Conservation (phyloP, 2,329 filamentous ascomycete species). For the Immersiporthe knoxdaviesiana region DNA sequence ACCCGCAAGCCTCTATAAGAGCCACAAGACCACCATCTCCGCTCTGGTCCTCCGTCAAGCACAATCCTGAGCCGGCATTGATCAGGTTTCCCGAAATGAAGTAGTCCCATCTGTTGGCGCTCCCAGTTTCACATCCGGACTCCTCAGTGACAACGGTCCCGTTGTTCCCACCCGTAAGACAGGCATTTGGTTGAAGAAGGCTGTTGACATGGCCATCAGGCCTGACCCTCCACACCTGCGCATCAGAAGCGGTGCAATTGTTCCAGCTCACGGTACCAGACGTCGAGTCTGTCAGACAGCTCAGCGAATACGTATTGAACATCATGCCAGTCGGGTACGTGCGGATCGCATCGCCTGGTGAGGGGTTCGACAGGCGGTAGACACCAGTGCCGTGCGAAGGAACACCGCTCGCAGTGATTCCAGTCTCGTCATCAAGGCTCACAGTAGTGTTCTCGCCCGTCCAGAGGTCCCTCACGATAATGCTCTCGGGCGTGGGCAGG, state of each 20-base stretch:
- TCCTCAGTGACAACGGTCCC: conserved; percentile 29
- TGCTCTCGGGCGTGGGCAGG: conserved; percentile 35
- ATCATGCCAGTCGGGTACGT: conserved; percentile 51
- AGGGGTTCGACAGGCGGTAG: conserved; percentile 44
- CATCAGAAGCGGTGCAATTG: conserved; percentile 43
- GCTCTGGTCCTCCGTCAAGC: conserved; percentile 43
- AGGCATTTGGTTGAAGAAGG: conserved; percentile 39
- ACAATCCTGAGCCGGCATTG: conserved; percentile 39
- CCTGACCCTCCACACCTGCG: conserved; percentile 47
- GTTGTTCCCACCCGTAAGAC: conserved; percentile 36
- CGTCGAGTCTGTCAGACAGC: conserved; percentile 44
- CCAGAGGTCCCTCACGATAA: conserved; percentile 48
- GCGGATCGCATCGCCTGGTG: conserved; percentile 31
- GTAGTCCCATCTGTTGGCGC: conserved; percentile 47
- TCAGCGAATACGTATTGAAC: conserved; percentile 51
- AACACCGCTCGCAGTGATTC: conserved; percentile 37
- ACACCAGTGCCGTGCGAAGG: conserved; percentile 46
- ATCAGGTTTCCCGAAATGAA: conserved; percentile 47
- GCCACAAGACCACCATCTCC: conserved; percentile 30
- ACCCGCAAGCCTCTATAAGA: conserved; percentile 39
- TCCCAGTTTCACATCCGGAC: conserved; percentile 29
- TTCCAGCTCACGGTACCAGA: conserved; percentile 39
- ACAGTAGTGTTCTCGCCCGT: conserved; percentile 39
- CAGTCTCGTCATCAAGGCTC: conserved; percentile 30
- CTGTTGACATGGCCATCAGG: conserved; percentile 42